A percentile compares a stretch with the other conserved stretches of the same genome.
Evolutionary conservation across 257 asterid genomes (phyloP).

Genomic region (Solanum clarkiae): DNA sequence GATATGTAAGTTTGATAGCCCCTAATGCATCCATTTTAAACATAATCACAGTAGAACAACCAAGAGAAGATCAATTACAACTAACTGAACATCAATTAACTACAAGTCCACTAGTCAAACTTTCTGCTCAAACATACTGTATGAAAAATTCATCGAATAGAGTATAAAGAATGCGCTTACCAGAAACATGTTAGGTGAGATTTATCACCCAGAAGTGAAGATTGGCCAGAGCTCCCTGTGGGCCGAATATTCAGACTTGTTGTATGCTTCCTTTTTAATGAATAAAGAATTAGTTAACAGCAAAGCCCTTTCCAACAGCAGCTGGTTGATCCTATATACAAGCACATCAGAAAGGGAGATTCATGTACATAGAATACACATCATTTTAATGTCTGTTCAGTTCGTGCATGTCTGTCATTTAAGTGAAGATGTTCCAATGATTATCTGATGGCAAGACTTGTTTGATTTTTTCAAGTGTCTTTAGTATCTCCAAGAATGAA

Average conservation of each 20-base stretch:
- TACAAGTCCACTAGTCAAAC: not conserved
- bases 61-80: not conserved
- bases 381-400: not conserved
- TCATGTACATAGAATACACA: not conserved
- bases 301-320: not conserved
- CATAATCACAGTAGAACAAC: not conserved
- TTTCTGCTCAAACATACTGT: not conserved
- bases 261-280: too few relatives aligned
- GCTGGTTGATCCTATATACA: not conserved
- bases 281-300: not conserved
- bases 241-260: too few relatives aligned
- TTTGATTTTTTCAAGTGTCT: conserved; percentile 45
- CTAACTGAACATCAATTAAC: not conserved
- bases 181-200: too few relatives aligned
- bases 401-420: not conserved
- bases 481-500: conserved; percentile 53
- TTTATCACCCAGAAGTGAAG: too few relatives aligned
- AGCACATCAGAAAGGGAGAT: not conserved
- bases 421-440: conserved; percentile 37
- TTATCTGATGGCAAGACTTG: conserved; percentile 33
- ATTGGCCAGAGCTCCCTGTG: too few relatives aligned
- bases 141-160: not conserved
- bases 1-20: not conserved
- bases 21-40: not conserved
- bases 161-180: not conserved